Base-by-base conservation (phyloP, 148 eudicot species). In the Heliosperma pusillum region DNA sequence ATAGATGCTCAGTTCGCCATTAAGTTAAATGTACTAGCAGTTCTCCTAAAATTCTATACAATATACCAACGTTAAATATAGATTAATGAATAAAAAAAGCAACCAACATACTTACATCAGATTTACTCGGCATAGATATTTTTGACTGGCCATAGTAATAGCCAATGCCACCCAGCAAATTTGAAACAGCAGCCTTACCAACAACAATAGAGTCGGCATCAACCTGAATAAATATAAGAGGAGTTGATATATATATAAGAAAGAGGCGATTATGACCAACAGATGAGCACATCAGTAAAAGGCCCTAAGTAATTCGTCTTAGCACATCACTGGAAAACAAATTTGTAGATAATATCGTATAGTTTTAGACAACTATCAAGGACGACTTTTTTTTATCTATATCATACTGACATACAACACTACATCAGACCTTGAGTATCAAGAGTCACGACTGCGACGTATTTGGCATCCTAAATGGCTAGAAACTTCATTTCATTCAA, bases 101-200 rank as follows among this genome's bases (percentile, higher is more conserved):
- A 61, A 27, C 44, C 66, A 30, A 17, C 17, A 19, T 70, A 82
- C 96, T 88, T 87, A 95, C 99, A 79, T 80, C 73, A 60, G 89
- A 81, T 78, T 80, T 69, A 22, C 59, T 75, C 50, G 92, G 91
- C 72, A 88, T 77, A 26, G 93, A 88, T 72, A 95, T 95, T 84
- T 85, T 95, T 79, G 99, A 95, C 78, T 90, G 96, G 71, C 99
- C 99, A 82, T 90, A 95, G 71, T 88, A 95, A 86, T 95, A 95
- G 69, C 99, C 99, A 81, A 95, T 92, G 44, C 99, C 97, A 72
- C 99, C 99, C 66, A 95, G 77, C 91, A 92, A 70, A 86, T 89
- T 95, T 45, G 87, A 91, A 79, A 95, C 64, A 72, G 97, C 91
- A 75, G 94, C 94, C 83, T 92, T 88, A 76, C 93, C 91, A 74